Conservation (phyloP, 345 rosid genomes). For the Cardamine chenopodiifolia region DNA sequence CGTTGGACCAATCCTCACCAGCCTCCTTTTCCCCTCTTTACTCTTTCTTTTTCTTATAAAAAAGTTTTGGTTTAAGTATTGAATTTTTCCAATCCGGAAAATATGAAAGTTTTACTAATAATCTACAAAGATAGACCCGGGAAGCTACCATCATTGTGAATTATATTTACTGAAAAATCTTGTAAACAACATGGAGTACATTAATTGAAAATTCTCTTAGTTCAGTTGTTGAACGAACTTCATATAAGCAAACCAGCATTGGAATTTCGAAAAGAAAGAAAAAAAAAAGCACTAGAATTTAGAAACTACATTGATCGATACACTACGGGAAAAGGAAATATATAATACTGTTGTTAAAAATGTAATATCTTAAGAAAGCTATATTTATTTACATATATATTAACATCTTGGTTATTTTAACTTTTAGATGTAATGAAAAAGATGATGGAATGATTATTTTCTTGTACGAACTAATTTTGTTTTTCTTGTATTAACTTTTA, state of each 20-base stretch:
- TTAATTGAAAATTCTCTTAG: neutral
- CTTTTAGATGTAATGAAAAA: neutral
- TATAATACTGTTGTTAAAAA: neutral
- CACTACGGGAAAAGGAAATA: neutral
- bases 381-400: neutral
- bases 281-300: too few species aligned
- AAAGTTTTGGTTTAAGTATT: neutral
- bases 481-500: neutral
- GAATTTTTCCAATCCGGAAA: neutral
- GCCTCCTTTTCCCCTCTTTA: neutral
- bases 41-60: neutral
- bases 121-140: neutral
- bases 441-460: constrained; percentile 13
- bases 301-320: neutral
- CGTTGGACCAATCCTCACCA: constrained; percentile 45
- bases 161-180: neutral
- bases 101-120: neutral
- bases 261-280: too few species aligned
- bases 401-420: neutral
- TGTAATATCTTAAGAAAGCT: neutral
- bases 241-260: too few species aligned
- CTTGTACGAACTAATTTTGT: constrained; percentile 28
- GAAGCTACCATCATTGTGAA: neutral
- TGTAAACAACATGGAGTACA: neutral
- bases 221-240: neutral